Evolutionary conservation across 192 early-diverging fungal genomes (phyloP), one percentile per base, ranked within the genome.

Genomic region (Linnemannia zychae): DNA sequence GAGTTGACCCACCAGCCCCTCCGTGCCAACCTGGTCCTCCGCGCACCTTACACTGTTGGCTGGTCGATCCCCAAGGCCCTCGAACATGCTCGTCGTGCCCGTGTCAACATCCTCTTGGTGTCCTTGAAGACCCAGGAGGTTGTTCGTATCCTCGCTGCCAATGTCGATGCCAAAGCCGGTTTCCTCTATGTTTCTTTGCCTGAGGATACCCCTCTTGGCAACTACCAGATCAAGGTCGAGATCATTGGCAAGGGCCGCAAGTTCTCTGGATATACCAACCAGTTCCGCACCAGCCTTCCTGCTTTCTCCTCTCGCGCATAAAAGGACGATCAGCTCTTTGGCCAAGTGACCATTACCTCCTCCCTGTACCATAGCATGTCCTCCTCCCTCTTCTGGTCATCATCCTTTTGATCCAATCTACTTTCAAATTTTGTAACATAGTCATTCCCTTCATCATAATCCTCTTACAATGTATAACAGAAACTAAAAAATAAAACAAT

Each of bases 221-320:
- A 16, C 22, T 85, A 85, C 70, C 46, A 48, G 48, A 85, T 85
- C 63, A 85, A 85, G 70, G 74, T 85, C n/a, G 83, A 85, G 83
- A 76, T 85, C 68, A 52, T 85, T 31, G 83, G 83, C 53, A 85
- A 79, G 34, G 83, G 83, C 37, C 77, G 83, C 77, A 85, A 85
- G 83, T 85, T 85, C 65, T 76, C 74, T 24, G 83, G 83, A 9
- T 79, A 76, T 69, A 85, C 83, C 17, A 73, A 79, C 70, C n/a
- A 33, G 28, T 85, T 85, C 65, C 28, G 34, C 24, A 85, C 83
- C 28, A 85, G 77, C 53, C 46, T 85, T 48, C 83, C 83, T 18
- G 83, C 83, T 37, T 85, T 85, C 65, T 79, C 78, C 1, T 16
- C 67, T 33, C 67, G 83, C 22, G 24, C 38, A 36, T 84, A 66